A percentile compares a stretch with the other conserved stretches of the same genome.
phyloP scores from a whole-genome alignment of 169 alveolate genomes.

The Plasmodium berghei region DNA sequence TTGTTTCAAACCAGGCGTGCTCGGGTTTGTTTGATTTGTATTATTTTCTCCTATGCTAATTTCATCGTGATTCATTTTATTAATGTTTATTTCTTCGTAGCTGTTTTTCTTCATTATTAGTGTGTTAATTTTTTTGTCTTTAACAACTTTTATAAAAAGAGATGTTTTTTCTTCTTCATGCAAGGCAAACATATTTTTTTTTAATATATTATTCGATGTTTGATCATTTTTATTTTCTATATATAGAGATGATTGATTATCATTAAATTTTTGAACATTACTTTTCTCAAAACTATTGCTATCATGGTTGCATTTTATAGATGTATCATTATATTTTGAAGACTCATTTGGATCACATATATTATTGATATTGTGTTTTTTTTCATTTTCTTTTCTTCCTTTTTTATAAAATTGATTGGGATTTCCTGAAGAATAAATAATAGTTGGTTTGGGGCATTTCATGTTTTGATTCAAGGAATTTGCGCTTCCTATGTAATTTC shows the following conservation, averaged over 20 bases:
- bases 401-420: background rate
- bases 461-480: background rate
- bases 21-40: background rate
- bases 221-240: background rate
- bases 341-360: too few species aligned
- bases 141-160: background rate
- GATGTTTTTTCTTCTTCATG: background rate
- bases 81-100: conserved; percentile 1
- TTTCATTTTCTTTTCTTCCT: background rate
- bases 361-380: background rate
- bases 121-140: conserved; percentile 11
- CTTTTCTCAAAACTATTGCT: background rate
- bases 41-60: background rate
- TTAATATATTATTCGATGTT: background rate
- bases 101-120: background rate
- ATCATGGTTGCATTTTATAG: background rate
- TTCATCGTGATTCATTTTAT: background rate
- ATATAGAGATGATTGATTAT: background rate
- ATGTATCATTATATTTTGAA: too few species aligned
- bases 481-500: background rate
- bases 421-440: background rate
- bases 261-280: background rate
- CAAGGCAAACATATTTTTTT: background rate
- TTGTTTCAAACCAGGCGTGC: background rate
- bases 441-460: background rate